These are phyloP conservation scores for Eutypa lata DNA, from an alignment of 2,329 filamentous ascomycete genomes.

Conservation along the genomic window DNA sequence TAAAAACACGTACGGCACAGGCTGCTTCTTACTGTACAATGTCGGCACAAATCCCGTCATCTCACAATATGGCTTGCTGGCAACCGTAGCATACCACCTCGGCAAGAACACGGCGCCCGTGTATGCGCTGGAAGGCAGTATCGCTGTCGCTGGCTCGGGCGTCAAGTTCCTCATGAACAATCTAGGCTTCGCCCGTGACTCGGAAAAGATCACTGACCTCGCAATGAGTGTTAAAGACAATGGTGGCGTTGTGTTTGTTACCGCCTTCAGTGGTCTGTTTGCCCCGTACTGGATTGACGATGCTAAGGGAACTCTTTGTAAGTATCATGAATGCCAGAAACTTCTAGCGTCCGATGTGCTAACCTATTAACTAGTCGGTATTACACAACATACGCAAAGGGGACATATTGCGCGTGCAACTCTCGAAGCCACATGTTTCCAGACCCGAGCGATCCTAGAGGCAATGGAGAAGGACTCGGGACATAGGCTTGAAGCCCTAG, in stretches of 20 bases:
- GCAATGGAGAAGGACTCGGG: conserved; percentile 87
- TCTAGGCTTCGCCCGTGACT: conserved; percentile 54
- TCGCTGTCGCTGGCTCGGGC: conserved; percentile 77
- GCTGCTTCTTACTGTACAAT: conserved; percentile 87
- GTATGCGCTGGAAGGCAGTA: conserved; percentile 81
- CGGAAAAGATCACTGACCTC: conserved; percentile 47
- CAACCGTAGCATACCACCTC: conserved; percentile 86
- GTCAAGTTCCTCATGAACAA: conserved; percentile 72
- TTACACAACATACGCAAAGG: conserved; percentile 80
- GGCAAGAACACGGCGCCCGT: conserved; percentile 57
- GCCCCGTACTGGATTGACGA: conserved; percentile 95
- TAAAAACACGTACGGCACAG: conserved; percentile 90
- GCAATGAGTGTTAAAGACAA: conserved; percentile 62
- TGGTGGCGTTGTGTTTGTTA: conserved; percentile 82
- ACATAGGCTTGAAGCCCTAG: conserved; percentile 69
- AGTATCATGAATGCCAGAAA: too few relatives aligned
- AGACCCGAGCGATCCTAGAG: conserved; percentile 87
- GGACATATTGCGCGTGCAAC: conserved; percentile 88
- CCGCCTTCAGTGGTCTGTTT: conserved; percentile 86
- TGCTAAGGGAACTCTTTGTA: conserved; percentile 80
- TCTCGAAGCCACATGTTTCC: conserved; percentile 87
- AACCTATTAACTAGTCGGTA: conserved; percentile 57
- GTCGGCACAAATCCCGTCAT: conserved; percentile 82
- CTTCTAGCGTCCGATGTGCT: conserved; percentile 6
- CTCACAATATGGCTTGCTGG: conserved; percentile 76